These are phyloP conservation scores for Tolypocladium amazonense DNA, from an alignment of 2,329 filamentous ascomycete genomes.

Conservation along the genomic window DNA sequence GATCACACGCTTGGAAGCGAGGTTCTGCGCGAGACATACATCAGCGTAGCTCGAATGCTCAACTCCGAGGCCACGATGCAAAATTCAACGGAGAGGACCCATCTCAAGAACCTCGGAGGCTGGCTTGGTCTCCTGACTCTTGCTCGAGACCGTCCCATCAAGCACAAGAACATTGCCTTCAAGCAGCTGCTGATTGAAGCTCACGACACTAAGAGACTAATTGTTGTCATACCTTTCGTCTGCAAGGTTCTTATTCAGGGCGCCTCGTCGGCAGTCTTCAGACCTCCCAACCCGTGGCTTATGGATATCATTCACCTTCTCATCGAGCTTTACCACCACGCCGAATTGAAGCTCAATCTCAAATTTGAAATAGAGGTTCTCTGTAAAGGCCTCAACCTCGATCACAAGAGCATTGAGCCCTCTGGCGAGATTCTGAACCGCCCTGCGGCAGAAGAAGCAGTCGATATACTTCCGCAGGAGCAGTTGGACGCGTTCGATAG, in stretches of 20 bases:
- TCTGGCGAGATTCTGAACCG: slow-evolving; percentile 78
- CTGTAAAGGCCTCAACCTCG: slow-evolving; percentile 84
- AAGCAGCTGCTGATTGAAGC: slow-evolving; percentile 91
- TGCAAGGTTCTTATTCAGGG: slow-evolving; percentile 91
- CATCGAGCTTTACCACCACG: slow-evolving; percentile 87
- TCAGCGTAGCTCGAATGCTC: slow-evolving; percentile 74
- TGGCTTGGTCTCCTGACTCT: slow-evolving; percentile 93
- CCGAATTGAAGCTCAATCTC: slow-evolving; percentile 88
- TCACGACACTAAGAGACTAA: slow-evolving; percentile 80
- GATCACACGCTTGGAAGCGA: slow-evolving; percentile 74
- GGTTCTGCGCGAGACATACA: slow-evolving; percentile 86
- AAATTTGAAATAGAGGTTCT: slow-evolving; percentile 99
- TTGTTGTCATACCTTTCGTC: slow-evolving; percentile 92
- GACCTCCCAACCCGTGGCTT: slow-evolving; percentile 91
- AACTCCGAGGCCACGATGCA: slow-evolving; percentile 83
- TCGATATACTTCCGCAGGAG: slow-evolving; percentile 52
- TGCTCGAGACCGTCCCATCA: slow-evolving; percentile 88
- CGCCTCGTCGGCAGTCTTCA: slow-evolving; percentile 76
- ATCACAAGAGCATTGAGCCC: slow-evolving; percentile 84
- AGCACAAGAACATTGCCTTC: slow-evolving; percentile 94
- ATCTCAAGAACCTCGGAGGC: slow-evolving; percentile 84
- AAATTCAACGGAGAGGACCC: slow-evolving; percentile 71
- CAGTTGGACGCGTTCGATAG: slow-evolving; percentile 74
- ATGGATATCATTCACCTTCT: slow-evolving; percentile 91
- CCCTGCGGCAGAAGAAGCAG: slow-evolving; percentile 49